A percentile compares a stretch with the other conserved stretches of the same genome.
Conservation (phyloP, 768 basidiomycete species). For the Xerocomus spinulosus region DNA sequence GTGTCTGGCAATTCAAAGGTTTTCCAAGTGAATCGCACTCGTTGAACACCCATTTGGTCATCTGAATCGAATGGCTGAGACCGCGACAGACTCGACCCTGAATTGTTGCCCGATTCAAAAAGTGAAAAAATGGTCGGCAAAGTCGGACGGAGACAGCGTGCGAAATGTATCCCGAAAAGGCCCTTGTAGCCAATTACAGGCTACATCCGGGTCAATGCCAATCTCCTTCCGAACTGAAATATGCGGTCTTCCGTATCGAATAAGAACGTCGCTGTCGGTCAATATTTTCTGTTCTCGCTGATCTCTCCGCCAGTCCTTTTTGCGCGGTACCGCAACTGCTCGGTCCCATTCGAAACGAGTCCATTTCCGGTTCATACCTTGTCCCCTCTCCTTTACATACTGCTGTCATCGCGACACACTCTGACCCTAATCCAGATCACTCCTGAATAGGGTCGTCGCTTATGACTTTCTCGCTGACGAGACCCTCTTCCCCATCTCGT, state of each 20-base stretch:
- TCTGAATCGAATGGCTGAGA: no score
- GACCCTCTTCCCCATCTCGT: conserved; percentile 31
- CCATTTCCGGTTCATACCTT: neutral
- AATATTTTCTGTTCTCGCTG: neutral
- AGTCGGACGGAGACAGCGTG: neutral
- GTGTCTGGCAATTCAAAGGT: no score
- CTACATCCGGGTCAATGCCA: conserved; percentile 11
- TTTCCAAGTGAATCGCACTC: no score
- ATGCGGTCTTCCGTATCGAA: conserved; percentile 10
- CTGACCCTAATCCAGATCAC: conserved; percentile 5
- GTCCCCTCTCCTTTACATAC: conserved; percentile 1
- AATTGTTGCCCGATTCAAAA: no score
- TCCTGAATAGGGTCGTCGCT: conserved; percentile 8
- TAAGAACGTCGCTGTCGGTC: conserved; percentile 5
- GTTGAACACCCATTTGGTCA: no score
- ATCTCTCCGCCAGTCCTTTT: neutral
- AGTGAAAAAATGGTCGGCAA: neutral
- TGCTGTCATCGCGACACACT: conserved; percentile 1
- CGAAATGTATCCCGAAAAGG: neutral
- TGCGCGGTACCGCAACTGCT: neutral
- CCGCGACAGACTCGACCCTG: no score
- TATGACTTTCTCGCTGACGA: conserved; percentile 34
- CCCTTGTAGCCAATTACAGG: conserved; percentile 2
- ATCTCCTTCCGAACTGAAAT: conserved; percentile 7
- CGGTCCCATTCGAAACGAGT: conserved; percentile 9